These are phyloP conservation scores for Penicillium sp. DNA, from an alignment of 2,329 filamentous ascomycete genomes.

Conservation along the genomic window DNA sequence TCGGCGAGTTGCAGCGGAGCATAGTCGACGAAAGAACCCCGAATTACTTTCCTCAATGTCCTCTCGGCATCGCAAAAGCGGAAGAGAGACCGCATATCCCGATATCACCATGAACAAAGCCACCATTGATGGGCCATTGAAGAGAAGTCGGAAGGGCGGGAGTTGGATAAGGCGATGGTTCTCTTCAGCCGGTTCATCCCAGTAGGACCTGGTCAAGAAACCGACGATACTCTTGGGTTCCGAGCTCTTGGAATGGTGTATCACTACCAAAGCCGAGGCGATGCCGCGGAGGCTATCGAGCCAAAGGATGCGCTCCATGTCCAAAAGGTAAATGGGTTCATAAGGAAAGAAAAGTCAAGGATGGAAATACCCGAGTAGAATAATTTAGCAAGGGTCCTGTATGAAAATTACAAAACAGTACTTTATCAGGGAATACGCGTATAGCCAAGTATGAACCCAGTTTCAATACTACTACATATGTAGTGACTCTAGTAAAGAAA, in stretches of 20 bases:
- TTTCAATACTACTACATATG: neutral
- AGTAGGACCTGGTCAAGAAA: neutral
- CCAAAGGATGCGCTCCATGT: neutral
- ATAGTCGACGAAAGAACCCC: neutral
- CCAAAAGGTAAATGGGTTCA: neutral
- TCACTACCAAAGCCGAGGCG: neutral
- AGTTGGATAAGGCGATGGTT: neutral
- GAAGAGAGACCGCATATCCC: neutral
- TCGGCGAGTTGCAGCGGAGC: conserved; percentile 1
- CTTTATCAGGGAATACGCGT: neutral
- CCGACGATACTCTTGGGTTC: neutral
- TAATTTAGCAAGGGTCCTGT: neutral
- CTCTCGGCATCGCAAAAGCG: neutral
- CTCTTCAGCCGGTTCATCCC: neutral
- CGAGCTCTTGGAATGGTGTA: neutral
- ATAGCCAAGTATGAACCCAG: neutral
- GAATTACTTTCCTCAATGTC: neutral
- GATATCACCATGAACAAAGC: conserved; percentile 2
- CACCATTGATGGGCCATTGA: neutral
- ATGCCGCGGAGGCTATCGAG: conserved; percentile 3
- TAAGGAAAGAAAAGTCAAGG: neutral
- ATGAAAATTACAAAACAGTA: neutral
- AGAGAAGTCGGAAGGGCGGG: neutral
- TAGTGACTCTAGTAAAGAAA: neutral
- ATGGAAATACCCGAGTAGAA: neutral